Evolutionary conservation across 768 basidiomycete genomes (phyloP), one percentile per base, ranked within the genome.

Genomic region (Termitomyces sp.): DNA sequence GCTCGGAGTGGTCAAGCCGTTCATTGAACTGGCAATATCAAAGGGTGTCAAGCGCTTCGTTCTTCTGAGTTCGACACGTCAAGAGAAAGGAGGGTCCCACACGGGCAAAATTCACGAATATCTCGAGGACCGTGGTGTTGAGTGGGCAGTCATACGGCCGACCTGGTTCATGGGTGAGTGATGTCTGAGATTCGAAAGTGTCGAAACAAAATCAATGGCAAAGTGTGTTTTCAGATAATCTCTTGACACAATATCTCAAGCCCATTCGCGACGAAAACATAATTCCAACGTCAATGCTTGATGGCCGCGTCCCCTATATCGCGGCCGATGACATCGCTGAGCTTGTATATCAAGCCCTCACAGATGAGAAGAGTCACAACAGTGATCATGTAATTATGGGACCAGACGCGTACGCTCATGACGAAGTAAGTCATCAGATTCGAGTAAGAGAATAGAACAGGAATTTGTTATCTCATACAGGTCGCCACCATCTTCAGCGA

Each of bases 121-220:
- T 45, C 62, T 77, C 11, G 62, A 58, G 14, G 58, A 64, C n/a
- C 51, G 62, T 24, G 68, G 65, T 1, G 64, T 71, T 2, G 71
- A 75, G 32, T 73, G 70, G 54, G 60, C 61, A 19, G 65, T 69
- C 17, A 45, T 77, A 15, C 61, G 73, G 1, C 74, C 74, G 1
- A 70, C 74, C 9, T 72, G 69, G 70, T 75, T 75, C 55, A 67
- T 66, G 24, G 71, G 74, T 73, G 21, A 34, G 46, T 47, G 28
- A 3, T 7, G 21, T 12, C 19, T 2, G 30, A 21, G 14, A 19
- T 32, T 12, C 6, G 19, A 17, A 32, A 32, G n/a, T 26, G 17
- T 8, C 17, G 17, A 15, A n/a, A 11, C 26, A 45, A 14, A 5
- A 34, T 6, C 14, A 7, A 47, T 7, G 7, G 28, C 28, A 28